Conservation (phyloP, 805 yeast species). For the Starmerella vaccinii region DNA sequence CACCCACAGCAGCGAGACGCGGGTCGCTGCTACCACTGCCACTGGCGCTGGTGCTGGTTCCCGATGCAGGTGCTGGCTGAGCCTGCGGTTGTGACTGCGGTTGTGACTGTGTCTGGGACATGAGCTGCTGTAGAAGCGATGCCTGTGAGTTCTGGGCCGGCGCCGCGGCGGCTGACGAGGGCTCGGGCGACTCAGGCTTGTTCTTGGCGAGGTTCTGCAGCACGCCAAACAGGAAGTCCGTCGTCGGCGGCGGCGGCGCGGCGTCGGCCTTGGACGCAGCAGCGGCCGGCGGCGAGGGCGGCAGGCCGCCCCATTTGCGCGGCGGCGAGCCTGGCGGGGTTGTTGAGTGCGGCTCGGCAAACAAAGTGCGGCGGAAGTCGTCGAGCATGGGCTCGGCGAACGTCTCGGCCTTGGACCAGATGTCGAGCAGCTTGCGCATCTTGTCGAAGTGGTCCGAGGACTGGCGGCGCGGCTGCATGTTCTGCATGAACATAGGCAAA, state of each 20-base stretch:
- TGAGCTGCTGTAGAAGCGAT: constrained; percentile 17
- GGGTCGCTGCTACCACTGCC: constrained; percentile 12
- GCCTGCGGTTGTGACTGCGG: background rate
- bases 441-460: constrained; percentile 39
- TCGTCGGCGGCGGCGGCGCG: constrained; percentile 36
- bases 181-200: constrained; percentile 30
- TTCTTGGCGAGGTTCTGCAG: constrained; percentile 55
- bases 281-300: constrained; percentile 19
- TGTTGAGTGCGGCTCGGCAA: constrained; percentile 38
- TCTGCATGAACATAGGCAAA: constrained; percentile 43
- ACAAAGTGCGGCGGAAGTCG: constrained; percentile 48
- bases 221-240: constrained; percentile 37
- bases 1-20: constrained; percentile 12
- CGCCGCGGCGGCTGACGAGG: constrained; percentile 16
- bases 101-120: constrained; percentile 11
- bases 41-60: background rate
- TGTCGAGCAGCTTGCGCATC: constrained; percentile 72
- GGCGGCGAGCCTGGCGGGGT: constrained; percentile 66
- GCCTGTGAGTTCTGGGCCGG: constrained; percentile 26
- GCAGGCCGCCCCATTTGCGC: constrained; percentile 27
- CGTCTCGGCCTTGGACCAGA: constrained; percentile 82
- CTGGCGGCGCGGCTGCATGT: constrained; percentile 32
- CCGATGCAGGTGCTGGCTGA: background rate
- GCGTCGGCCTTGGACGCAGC: constrained; percentile 21
- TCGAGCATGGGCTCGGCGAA: constrained; percentile 51